These are phyloP conservation scores for Seiridium unicorne DNA, from an alignment of 2,329 filamentous ascomycete genomes.

Conservation along the genomic window DNA sequence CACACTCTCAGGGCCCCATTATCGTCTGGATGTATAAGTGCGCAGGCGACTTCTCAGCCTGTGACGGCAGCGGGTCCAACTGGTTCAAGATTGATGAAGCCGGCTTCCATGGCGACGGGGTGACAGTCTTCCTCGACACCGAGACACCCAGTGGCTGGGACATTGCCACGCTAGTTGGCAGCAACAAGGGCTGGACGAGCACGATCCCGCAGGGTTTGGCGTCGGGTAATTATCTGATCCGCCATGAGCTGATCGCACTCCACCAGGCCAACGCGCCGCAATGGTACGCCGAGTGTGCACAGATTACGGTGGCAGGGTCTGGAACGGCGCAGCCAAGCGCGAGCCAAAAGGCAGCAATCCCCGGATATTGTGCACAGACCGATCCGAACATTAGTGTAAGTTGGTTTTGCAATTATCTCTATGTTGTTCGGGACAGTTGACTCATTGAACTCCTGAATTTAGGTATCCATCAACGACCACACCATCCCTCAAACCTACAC, in stretches of 20 bases:
- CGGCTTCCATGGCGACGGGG: conserved; percentile 42
- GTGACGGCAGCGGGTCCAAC: conserved; percentile 48
- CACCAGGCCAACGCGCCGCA: conserved; percentile 43
- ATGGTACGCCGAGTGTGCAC: conserved; percentile 48
- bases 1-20: conserved; percentile 56
- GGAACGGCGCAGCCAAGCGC: conserved; percentile 41
- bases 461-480: conserved; percentile 1
- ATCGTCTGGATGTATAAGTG: conserved; percentile 59
- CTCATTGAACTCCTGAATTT: not conserved
- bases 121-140: conserved; percentile 40
- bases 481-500: not conserved
- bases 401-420: not conserved
- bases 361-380: conserved; percentile 38
- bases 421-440: not conserved
- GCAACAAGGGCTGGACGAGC: conserved; percentile 46
- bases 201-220: conserved; percentile 47
- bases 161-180: conserved; percentile 44
- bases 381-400: conserved; percentile 46
- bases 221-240: conserved; percentile 54
- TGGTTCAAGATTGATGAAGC: conserved; percentile 62
- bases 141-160: conserved; percentile 43
- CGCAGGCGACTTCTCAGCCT: conserved; percentile 43
- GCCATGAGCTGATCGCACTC: conserved; percentile 55
- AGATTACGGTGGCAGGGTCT: conserved; percentile 47
- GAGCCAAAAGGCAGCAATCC: conserved; percentile 42